Base-by-base conservation (phyloP, 2,329 filamentous ascomycete genomes). In the Penicillium sp. region DNA sequence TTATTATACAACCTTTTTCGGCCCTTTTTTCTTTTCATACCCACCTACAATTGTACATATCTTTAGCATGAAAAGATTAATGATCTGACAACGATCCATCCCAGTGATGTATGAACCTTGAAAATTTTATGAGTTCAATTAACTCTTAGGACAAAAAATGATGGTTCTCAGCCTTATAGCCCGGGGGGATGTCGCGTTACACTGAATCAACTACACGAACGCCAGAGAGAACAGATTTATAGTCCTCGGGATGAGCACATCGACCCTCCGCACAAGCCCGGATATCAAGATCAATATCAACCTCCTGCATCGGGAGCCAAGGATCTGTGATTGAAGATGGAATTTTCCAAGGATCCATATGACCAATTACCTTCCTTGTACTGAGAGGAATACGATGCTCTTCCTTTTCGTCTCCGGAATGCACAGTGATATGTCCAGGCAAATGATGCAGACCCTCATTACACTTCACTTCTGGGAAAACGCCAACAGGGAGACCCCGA, bases 271-370 rank as follows among this genome's bases (percentile, higher is more conserved):
- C 77, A 70, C 78, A 80, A 26, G 69, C 67, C 19, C 62, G 61
- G 11, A 81, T 66, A 66, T 83, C 80, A 54, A 66, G 59, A 39
- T 83, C 78, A 47, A 83, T 69, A 72, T 83, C 74, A 59, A 83
- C 61, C 35, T 67, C 68, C 56, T 71, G 64, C 62, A 82, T 78
- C 4, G 68, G 64, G 25, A 73, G 72, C 70, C 80, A 77, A 0
- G 74, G 54, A 62, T 74, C 72, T 2, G 19, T 45, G 37, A 67
- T 63, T 2, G 33, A 19, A 23, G 19, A 45, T 0, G 49, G 48
- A 14, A 57, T 37, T 7, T 54, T 44, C 65, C 65, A 67, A 3
- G 65, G 64, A 16, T 67, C 57, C 49, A 47, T 48, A 21, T 67
- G 61, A 1, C 65, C 65, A 39, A 67, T 29, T 10, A 55, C 45